These are phyloP conservation scores for Penicillium flavigenum DNA, from an alignment of 495 filamentous ascomycete species.

Conservation along the genomic window DNA sequence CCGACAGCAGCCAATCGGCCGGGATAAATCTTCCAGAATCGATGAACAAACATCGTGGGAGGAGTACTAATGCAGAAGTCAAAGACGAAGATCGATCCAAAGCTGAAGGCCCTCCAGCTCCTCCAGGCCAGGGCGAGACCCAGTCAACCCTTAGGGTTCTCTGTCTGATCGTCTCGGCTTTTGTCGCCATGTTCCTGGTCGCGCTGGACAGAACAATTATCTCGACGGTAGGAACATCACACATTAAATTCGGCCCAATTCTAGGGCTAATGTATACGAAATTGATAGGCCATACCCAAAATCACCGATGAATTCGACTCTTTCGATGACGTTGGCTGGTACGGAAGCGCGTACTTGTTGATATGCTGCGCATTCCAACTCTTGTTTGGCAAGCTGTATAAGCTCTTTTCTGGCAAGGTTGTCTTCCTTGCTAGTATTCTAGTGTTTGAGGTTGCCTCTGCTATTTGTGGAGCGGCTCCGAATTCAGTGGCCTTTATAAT, in stretches of 20 bases:
- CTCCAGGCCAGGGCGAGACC: not conserved
- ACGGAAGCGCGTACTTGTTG: not conserved
- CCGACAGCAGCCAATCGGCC: not conserved
- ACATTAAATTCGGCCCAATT: not conserved
- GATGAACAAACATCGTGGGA: fast-evolving
- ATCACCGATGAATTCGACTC: not conserved
- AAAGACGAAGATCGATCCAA: not conserved
- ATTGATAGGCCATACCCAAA: not conserved
- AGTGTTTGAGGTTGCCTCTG: constrained; percentile 1
- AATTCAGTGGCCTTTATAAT: not conserved
- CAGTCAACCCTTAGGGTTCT: not conserved
- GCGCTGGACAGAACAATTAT: not conserved
- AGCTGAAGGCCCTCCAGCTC: not conserved
- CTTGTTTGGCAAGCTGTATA: not conserved
- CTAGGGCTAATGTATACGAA: not conserved
- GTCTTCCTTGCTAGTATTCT: not conserved
- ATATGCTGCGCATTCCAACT: not conserved
- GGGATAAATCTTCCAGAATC: not conserved
- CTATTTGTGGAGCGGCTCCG: not conserved
- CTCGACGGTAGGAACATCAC: not conserved
- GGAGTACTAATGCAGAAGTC: fast-evolving
- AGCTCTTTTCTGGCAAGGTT: not conserved
- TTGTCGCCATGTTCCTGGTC: not conserved
- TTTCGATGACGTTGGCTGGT: not conserved
- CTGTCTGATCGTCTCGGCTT: not conserved